These are phyloP conservation scores for Paramecium biaurelia DNA, from an alignment of 73 alveolate species.

Conservation along the genomic window DNA sequence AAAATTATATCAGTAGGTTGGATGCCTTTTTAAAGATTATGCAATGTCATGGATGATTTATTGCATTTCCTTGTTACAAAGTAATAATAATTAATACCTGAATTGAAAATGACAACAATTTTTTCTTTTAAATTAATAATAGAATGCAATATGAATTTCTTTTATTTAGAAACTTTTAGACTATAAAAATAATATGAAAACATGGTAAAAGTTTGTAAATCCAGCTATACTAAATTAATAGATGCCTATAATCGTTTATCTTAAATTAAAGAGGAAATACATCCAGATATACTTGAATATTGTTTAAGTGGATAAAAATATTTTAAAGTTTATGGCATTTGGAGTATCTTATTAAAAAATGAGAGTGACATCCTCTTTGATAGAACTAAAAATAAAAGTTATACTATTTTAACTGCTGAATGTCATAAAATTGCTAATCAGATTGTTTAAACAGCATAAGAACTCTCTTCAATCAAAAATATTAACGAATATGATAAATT, in stretches of 20 bases:
- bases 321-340: conserved; percentile 1
- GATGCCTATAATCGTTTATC: neutral
- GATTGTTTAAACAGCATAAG: neutral
- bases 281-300: neutral
- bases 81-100: neutral
- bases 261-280: neutral
- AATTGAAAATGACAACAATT: neutral
- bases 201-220: neutral
- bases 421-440: neutral
- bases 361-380: conserved; percentile 3
- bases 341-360: conserved; percentile 13
- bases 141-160: conserved; percentile 39
- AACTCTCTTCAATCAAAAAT: conserved; percentile 1
- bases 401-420: neutral
- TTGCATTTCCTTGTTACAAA: neutral
- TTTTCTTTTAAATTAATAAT: conserved; percentile 14
- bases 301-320: neutral
- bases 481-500: neutral
- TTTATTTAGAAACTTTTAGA: neutral
- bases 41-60: conserved; percentile 37
- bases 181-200: neutral
- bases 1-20: neutral
- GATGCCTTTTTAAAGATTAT: conserved; percentile 33
- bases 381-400: neutral
- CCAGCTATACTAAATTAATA: neutral